Conservation (phyloP, 2,329 filamentous ascomycete genomes). For the Didymella exigua region DNA sequence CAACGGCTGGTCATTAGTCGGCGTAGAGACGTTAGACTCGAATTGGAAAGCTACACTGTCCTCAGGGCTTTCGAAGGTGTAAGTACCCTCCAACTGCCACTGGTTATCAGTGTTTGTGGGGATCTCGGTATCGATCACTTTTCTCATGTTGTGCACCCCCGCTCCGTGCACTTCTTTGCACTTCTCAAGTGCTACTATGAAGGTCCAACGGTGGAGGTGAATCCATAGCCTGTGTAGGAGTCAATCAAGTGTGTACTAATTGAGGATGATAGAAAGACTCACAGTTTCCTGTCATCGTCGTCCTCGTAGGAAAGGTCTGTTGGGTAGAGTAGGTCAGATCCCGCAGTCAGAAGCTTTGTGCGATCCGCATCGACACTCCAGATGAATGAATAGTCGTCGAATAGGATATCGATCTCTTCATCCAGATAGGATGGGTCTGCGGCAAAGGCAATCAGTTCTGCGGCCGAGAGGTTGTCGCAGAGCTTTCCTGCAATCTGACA, state of each 20-base stretch:
- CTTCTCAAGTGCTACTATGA: conserved; percentile 1
- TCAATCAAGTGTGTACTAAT: background rate
- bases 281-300: conserved; percentile 3
- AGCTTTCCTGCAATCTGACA: background rate
- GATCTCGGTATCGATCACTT: background rate
- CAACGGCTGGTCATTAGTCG: too few relatives aligned
- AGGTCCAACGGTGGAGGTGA: conserved; percentile 12
- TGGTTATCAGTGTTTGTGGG: background rate
- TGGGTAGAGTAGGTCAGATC: background rate
- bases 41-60: background rate
- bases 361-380: conserved; percentile 12
- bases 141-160: background rate
- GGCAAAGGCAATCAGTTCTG: background rate
- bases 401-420: conserved; percentile 2
- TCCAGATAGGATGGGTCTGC: conserved; percentile 2
- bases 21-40: background rate
- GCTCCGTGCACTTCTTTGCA: background rate
- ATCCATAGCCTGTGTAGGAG: background rate
- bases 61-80: background rate
- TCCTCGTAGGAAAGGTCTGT: conserved; percentile 10
- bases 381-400: background rate
- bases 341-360: background rate
- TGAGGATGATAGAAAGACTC: background rate
- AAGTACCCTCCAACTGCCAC: background rate
- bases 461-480: background rate